phyloP scores from a whole-genome alignment of 192 early-diverging fungal species.

The Rhizophagus clarus region DNA sequence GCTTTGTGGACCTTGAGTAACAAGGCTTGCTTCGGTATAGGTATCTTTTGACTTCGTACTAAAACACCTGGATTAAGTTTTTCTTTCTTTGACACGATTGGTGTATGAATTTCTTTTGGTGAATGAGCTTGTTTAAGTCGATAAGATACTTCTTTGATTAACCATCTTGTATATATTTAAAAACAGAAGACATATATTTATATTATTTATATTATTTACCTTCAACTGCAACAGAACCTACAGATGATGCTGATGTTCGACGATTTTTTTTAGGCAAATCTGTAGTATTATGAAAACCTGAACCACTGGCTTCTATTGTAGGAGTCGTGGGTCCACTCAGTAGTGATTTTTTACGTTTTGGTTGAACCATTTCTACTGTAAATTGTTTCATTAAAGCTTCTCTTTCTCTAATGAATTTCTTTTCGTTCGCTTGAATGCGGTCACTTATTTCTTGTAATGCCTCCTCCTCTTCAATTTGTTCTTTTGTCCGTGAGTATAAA shows the following conservation, averaged over 20 bases:
- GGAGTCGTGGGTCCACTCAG: conserved; percentile 11
- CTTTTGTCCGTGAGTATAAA: conserved; percentile 72
- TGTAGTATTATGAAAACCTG: background rate
- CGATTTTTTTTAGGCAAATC: conserved; percentile 20
- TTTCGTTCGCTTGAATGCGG: conserved; percentile 81
- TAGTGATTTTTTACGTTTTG: conserved; percentile 25
- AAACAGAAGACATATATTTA: background rate
- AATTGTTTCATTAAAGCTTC: conserved; percentile 73
- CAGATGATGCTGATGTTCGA: conserved; percentile 29
- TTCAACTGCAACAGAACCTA: conserved; percentile 9
- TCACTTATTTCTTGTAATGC: conserved; percentile 75
- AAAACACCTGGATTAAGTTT: conserved; percentile 66
- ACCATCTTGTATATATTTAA: background rate
- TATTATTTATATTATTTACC: conserved; percentile 1
- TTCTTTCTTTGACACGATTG: conserved; percentile 43
- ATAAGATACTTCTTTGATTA: background rate
- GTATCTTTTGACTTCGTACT: conserved; percentile 61
- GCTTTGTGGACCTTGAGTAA: conserved; percentile 52
- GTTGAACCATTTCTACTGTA: conserved; percentile 39
- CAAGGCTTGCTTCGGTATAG: conserved; percentile 54
- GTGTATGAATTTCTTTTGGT: conserved; percentile 16
- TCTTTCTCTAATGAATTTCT: conserved; percentile 74
- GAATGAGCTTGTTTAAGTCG: background rate
- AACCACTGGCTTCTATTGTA: background rate
- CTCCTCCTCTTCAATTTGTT: conserved; percentile 87